Percentiles rank a stretch among this genome's conserved stretches.
These are phyloP conservation scores for Solanum chacoense DNA, from an alignment of 305 asterid species.

Conservation along the genomic window DNA sequence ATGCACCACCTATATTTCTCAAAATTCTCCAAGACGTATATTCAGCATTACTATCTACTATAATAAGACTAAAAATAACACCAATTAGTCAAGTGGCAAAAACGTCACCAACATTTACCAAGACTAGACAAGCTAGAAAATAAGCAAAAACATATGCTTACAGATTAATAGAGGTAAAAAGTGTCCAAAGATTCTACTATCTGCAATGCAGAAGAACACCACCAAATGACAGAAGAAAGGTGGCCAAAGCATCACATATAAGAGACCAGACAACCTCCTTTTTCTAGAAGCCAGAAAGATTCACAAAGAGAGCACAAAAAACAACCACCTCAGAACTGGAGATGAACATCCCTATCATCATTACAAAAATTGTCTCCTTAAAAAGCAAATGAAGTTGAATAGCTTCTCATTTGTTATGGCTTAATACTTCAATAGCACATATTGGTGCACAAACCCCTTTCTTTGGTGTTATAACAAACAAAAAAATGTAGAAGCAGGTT, in stretches of 20 bases:
- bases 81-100: not conserved
- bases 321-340: not conserved
- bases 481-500: not conserved
- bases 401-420: not conserved
- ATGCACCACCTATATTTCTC: not conserved
- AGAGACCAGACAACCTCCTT: not conserved
- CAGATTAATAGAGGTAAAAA: not conserved
- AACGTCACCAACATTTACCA: not conserved
- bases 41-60: not conserved
- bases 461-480: not conserved
- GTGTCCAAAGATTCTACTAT: not conserved
- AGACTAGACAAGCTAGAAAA: not conserved
- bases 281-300: not conserved
- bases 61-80: not conserved
- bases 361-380: not conserved
- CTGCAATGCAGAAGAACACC: not conserved
- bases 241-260: not conserved
- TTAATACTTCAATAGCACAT: not conserved
- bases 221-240: not conserved
- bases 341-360: not conserved
- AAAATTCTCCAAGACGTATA: not conserved
- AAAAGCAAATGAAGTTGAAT: not conserved
- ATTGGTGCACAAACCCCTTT: not conserved
- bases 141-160: not conserved
- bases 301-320: not conserved